Base-by-base conservation (phyloP, 1,284 basidiomycete genomes). In the Ceratobasidium sp. region DNA sequence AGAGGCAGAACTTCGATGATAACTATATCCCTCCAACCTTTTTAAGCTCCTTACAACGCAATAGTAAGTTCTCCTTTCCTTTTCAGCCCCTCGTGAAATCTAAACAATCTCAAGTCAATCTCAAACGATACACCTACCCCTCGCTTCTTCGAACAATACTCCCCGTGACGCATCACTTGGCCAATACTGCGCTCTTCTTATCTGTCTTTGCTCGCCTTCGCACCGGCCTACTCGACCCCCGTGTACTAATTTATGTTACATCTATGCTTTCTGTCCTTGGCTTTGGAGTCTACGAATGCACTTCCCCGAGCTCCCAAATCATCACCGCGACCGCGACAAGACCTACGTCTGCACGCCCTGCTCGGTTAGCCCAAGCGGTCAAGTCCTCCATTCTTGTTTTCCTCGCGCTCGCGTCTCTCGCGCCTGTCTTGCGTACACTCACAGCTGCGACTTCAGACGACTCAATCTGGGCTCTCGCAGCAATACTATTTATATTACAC, bases 391-490 rank as follows among this genome's bases (percentile, higher is more conserved):
- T 96, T 55, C 85, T 98, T 63, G 91, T 97, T 72, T 93, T 96
- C 77, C 86, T 98, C 6, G 88, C 94, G 2, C 86, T 99, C 71
- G 88, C 97, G 81, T 91, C 96, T 5, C 85, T 98, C 52, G 92
- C 96, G 0, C 98, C 98, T 0, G 92, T 98, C 4, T 83, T 99
- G 72, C 88, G 92, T 76, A 98, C 96, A 0, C 83, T 99, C 76
- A 98, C 95, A 13, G 93, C 94, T 49, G 94, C 96, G 8, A 98
- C 96, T 0, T 98, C 97, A 21, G 93, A 91, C 14, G 98, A 99
- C 80, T 96, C 95, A 30, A 98, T 98, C 77, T 98, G 96, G 95
- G 96, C 96, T 7, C 83, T 98, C 55, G 89, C 94, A 57, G 87
- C 87, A 14, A 82, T 83, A 76, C 84, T 95, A 41, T 89, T 92